These are phyloP conservation scores for Geotrichum aggregatum DNA, from an alignment of 1,139 yeast species.

Conservation along the genomic window DNA sequence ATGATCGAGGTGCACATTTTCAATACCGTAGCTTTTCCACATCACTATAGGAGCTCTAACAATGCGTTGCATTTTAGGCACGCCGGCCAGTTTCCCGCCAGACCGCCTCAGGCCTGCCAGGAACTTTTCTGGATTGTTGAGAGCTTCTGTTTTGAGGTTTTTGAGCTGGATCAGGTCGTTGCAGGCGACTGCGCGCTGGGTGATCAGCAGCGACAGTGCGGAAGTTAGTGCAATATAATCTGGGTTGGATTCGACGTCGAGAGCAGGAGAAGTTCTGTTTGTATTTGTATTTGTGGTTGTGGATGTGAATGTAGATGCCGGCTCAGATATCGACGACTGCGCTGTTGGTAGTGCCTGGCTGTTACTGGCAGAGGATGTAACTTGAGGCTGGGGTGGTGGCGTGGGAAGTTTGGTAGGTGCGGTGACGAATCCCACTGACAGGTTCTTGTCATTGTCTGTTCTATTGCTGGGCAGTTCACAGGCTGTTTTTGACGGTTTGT, in stretches of 20 bases:
- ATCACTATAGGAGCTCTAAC: slow-evolving; percentile 17
- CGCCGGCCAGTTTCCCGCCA: slow-evolving; percentile 21
- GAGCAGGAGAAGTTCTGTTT: not conserved
- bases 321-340: not conserved
- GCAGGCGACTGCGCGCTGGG: slow-evolving; percentile 30
- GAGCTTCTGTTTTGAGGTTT: slow-evolving; percentile 29
- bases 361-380: no score
- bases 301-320: not conserved
- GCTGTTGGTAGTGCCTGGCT: not conserved
- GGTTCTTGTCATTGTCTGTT: no score
- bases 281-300: no score
- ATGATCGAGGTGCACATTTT: slow-evolving; percentile 9
- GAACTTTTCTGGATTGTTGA: slow-evolving; percentile 30
- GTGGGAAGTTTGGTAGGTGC: slow-evolving; percentile 12
- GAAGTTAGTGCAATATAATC: slow-evolving; percentile 36
- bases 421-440: not conserved
- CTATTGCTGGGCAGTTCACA: no score
- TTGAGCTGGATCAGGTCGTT: slow-evolving; percentile 30
- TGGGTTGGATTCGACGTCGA: slow-evolving; percentile 27
- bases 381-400: slow-evolving; percentile 8
- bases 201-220: slow-evolving; percentile 29
- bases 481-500: no score
- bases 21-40: slow-evolving; percentile 12
- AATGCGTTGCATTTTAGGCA: slow-evolving; percentile 19
- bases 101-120: slow-evolving; percentile 24